Evolutionary conservation across 225 moss, liverwort and hornwort species (phyloP).

Genomic region (Pseudisothecium myosuroides): DNA sequence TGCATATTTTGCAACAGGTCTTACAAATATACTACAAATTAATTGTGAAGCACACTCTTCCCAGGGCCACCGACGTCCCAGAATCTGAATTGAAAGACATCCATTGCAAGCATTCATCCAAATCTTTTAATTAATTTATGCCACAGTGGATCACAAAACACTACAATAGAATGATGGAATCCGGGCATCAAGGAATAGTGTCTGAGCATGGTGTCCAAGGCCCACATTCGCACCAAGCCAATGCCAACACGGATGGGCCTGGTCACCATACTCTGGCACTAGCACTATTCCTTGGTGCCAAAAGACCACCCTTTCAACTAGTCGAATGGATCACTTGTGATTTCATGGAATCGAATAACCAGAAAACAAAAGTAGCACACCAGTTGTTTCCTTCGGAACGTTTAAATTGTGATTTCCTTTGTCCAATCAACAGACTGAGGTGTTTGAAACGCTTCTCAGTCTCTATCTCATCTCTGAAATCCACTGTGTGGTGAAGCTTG

Average conservation of each 20-base stretch:
- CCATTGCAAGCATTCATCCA: not conserved
- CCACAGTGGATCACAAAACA: no score
- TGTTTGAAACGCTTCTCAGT: not conserved
- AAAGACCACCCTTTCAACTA: not conserved
- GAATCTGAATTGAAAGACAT: not conserved
- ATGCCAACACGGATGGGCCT: not conserved
- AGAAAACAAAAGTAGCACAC: not conserved
- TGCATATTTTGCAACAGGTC: not conserved
- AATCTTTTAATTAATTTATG: not conserved
- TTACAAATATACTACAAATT: not conserved
- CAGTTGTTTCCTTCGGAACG: not conserved
- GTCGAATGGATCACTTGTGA: not conserved
- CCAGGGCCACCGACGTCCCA: rapidly evolving
- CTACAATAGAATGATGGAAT: not conserved
- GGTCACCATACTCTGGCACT: not conserved
- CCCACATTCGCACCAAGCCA: not conserved
- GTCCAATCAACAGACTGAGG: not conserved
- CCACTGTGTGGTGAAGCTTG: not conserved
- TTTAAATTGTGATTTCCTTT: not conserved
- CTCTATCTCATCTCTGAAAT: not conserved
- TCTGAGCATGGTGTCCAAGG: not conserved
- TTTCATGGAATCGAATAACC: not conserved
- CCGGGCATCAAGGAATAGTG: not conserved
- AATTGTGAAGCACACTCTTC: not conserved
- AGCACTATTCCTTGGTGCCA: not conserved